A percentile compares a stretch with the other conserved stretches of the same genome.
phyloP scores from a whole-genome alignment of 2,329 filamentous ascomycete species.

The Penicillium vulpinum region DNA sequence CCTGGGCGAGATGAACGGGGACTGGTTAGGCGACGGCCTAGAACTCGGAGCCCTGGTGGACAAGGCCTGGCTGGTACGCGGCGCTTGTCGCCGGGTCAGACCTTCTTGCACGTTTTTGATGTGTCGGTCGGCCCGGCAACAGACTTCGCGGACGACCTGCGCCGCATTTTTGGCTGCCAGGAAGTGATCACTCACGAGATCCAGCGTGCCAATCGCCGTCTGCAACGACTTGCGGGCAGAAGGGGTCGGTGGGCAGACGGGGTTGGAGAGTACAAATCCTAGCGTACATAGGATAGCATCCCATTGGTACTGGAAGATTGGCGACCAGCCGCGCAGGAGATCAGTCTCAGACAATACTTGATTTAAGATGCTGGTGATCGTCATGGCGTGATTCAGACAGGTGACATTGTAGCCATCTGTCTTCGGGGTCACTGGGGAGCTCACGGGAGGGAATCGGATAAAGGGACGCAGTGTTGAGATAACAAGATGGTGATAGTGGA shows the following conservation, averaged over 20 bases:
- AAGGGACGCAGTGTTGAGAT: conserved; percentile 44
- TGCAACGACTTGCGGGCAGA: conserved; percentile 38
- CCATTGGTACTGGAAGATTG: neutral
- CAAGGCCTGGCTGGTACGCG: neutral
- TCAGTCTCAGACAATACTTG: neutral
- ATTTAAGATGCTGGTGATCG: neutral
- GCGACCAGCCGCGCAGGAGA: neutral
- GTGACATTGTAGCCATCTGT: neutral
- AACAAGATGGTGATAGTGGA: conserved; percentile 44
- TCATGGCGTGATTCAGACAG: neutral
- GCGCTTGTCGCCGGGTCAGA: neutral
- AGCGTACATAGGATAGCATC: neutral
- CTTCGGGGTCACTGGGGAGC: neutral
- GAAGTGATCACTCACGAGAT: conserved; percentile 38
- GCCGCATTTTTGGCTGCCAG: conserved; percentile 29
- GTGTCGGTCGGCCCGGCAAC: neutral
- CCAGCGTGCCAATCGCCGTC: conserved; percentile 38
- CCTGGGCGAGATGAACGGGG: neutral
- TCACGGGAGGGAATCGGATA: conserved; percentile 35
- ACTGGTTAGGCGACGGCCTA: neutral
- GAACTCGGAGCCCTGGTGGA: neutral
- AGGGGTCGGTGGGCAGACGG: conserved; percentile 28
- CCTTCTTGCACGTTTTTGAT: neutral
- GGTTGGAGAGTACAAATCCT: neutral
- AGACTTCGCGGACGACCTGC: neutral